Conservation (phyloP, 2,329 filamentous ascomycete genomes). For the Aureobasidium sp. region DNA sequence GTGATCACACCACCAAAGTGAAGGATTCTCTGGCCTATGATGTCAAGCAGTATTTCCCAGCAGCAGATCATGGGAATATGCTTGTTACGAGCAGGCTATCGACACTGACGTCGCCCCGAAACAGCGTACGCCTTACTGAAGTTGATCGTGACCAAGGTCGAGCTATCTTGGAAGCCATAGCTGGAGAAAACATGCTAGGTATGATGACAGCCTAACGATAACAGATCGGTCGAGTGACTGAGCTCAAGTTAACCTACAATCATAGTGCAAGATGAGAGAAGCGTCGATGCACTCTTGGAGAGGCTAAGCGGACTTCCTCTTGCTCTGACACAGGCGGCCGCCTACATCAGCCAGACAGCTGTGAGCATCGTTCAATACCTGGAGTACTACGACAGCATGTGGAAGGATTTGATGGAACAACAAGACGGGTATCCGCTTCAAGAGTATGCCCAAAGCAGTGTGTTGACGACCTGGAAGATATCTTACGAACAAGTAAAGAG, state of each 20-base stretch:
- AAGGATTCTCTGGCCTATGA: neutral
- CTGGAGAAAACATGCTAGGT: no score
- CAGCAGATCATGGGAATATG: neutral
- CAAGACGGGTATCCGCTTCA: neutral
- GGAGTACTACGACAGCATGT: neutral
- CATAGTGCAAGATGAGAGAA: no score
- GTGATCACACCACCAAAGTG: neutral
- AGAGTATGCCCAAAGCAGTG: neutral
- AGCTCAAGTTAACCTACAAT: no score
- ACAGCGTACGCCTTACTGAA: no score
- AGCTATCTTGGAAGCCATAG: no score
- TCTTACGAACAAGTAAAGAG: slow-evolving; percentile 33
- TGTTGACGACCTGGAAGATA: slow-evolving; percentile 38
- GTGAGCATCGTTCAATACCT: neutral
- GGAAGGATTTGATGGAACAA: neutral
- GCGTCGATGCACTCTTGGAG: neutral
- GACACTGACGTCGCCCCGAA: no score
- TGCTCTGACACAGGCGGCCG: neutral
- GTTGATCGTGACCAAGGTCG: no score
- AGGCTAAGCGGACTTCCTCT: neutral
- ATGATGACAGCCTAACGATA: no score
- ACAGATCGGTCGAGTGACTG: no score
- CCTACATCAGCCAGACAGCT: neutral
- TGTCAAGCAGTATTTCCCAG: neutral
- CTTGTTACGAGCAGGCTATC: slow-evolving; percentile 2